phyloP scores from a whole-genome alignment of 805 yeast species.

The Saturnispora zaruensis region DNA sequence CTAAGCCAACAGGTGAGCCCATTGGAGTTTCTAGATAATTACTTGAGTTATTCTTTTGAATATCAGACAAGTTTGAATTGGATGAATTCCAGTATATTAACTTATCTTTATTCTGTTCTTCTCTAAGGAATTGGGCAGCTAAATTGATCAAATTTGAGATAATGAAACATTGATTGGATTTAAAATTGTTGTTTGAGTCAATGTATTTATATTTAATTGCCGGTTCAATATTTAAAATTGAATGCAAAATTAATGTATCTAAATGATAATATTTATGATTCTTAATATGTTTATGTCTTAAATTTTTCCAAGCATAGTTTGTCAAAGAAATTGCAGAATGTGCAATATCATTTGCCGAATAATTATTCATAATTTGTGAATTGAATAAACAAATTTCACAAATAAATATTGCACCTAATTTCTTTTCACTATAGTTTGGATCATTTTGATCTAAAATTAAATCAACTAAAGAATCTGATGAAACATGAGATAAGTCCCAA shows the following conservation, averaged over 20 bases:
- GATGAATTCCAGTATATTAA: constrained; percentile 2
- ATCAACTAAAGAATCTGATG: constrained; percentile 58
- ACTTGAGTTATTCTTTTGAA: constrained; percentile 11
- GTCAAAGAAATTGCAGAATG: constrained; percentile 44
- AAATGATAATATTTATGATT: constrained; percentile 26
- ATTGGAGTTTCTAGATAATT: constrained; percentile 24
- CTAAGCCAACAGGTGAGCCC: constrained; percentile 24
- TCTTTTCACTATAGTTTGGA: constrained; percentile 38
- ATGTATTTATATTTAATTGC: constrained; percentile 23
- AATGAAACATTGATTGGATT: constrained; percentile 14
- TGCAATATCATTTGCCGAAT: constrained; percentile 38
- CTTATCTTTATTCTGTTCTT: constrained; percentile 16
- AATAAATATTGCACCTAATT: constrained; percentile 48
- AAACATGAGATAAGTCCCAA: constrained; percentile 57
- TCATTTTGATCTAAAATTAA: constrained; percentile 33
- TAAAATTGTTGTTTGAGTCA: constrained; percentile 11
- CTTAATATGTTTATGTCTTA: constrained; percentile 28
- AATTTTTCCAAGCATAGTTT: constrained; percentile 36
- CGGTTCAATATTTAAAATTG: constrained; percentile 20
- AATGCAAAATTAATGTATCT: constrained; percentile 21
- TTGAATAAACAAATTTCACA: constrained; percentile 63
- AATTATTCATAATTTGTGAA: constrained; percentile 46
- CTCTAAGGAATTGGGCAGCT: constrained; percentile 21
- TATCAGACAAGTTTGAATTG: background rate
- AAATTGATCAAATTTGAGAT: constrained; percentile 21